Base-by-base conservation (phyloP, 2,329 filamentous ascomycete species). In the Nectriaceae sp. region DNA sequence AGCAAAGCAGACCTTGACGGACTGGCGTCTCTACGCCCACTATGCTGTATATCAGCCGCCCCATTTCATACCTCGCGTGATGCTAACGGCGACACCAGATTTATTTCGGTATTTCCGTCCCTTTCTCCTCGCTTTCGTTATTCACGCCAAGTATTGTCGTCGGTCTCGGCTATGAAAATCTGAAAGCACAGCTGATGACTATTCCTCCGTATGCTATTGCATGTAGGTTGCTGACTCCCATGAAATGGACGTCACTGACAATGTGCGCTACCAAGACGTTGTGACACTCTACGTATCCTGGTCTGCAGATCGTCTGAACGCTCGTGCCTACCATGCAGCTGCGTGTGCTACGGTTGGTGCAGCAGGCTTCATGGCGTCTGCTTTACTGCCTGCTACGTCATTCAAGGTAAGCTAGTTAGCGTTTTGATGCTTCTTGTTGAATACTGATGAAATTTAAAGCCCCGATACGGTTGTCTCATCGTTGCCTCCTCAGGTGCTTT, bases 141-240 rank as follows among this genome's bases (percentile, higher is more conserved):
- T 62, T 60, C 49, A 52, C 59, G 40, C 59, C 59, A 10, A 57
- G 50, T 21, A 61, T 64, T 21, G 53, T 63, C 15, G 53, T 26
- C 35, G 61, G 56, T 3, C 46, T 64, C 11, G 60, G 61, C 4
- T 65, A 57, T 50, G 55, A 55, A n/a, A 50, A 53, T 18, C 60
- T 57, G 3, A 49, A 48, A 16, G 59, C 59, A 4, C 59, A 62
- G 39, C 51, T 55, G 35, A 50, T 79, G 74, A 70, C 66, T 1
- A 46, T 77, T 5, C 75, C 75, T 33, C 78, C 79, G 45, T 79
- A 78, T 54, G 76, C 66, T 4, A 70, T 74, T 5, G 75, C 76
- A 2, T 79, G 78, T 47, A 73, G 1, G 67, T 62, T 11, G 55
- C 73, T 20, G 75, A 74, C 1, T 71, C 73, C 2, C 73, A 71